Base-by-base conservation (phyloP, 1,139 yeast species). In the Debaryomyces fabryi region DNA sequence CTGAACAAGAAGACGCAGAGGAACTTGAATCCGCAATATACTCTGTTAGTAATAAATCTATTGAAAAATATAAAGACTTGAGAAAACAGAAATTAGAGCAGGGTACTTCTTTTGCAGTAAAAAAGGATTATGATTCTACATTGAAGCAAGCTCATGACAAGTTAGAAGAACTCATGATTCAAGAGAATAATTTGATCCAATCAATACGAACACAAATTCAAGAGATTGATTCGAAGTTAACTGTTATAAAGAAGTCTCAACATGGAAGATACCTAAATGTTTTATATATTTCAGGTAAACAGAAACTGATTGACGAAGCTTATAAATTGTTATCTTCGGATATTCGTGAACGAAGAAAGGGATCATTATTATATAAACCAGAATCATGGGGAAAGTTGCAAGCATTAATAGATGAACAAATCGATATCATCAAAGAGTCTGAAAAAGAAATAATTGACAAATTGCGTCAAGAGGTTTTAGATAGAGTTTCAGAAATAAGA, bases 371-470 rank as follows among this genome's bases (percentile, higher is more conserved):
- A 2, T 59, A 64, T 45, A 70, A 69, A 44, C 69, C 79, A 0
- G 44, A 48, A 0, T 61, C 60, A 10, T 75, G 80, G 79, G 57
- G 62, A 7, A 49, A 54, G 2, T 39, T 74, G 3, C 76, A 73
- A 48, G 53, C 59, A 6, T 50, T 53, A 10, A 58, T 71, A 4
- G 63, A 58, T n/a, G 62, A 62, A 3, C 57, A 63, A 24, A 52
- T 59, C 4, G 66, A 64, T 2, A 53, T 53, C 6, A 74, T 76
- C 9, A 58, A 54, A n/a, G 52, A 39, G 0, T 73, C 73, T 42
- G 93, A 87, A 59, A 63, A 62, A 2, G 53, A 53, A 6, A 71
- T 85, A 12, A 65, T 85, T 3, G 68, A 72, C 1, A 62, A 62
- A 3, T 64, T 86, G 30, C 68, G 79, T 32, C 49, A 49, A 2